Base-by-base conservation (phyloP, 2,329 filamentous ascomycete genomes). In the Colletotrichum sp. region DNA sequence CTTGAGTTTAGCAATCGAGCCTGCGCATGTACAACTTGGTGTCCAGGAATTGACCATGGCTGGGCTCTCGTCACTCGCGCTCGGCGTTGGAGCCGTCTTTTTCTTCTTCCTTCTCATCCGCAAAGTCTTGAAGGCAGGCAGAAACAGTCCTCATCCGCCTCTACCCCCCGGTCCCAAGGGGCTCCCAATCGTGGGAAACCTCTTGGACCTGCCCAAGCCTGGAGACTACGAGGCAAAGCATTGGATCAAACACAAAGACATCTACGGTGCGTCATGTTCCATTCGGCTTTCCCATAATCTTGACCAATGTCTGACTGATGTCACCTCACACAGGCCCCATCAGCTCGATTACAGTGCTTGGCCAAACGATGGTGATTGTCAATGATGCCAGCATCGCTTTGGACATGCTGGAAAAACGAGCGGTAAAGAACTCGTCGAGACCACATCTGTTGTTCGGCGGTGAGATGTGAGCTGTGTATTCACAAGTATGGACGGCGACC, bases 141-240 rank as follows among this genome's bases (percentile, higher is more conserved):
- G 57, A 30, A n/a, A 16, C 26, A 12, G 8, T 26, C 15, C 13
- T 26, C 55, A 26, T 9, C 61, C 32, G 7, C 61, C 70, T 32
- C 55, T 66, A 3, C 81, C 72, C 58, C 82, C 77, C 48, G 82
- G 78, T 67, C 84, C 78, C 77, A 81, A 74, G 15, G 81, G 81
- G 0, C 77, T 86, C 15, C 86, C 86, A 0, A 64, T 90, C 5
- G 55, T 90, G 10, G 88, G 88, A 5, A 90, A 90, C 76, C 74
- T 89, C 9, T 78, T 79, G 5, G 87, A 90, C 76, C 78, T 88
- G 21, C 88, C 88, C 2, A 79, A 82, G 1, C 67, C 75, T 3
- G 80, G 79, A 10, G 58, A 68, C 4, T 80, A 79, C 5, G 83
- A 84, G 21, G 83, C 78, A 74, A 76, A 81, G 36, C 81, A 85